These are phyloP conservation scores for Ogataea hybrid DNA, from an alignment of 1,139 yeast genomes.

Conservation along the genomic window DNA sequence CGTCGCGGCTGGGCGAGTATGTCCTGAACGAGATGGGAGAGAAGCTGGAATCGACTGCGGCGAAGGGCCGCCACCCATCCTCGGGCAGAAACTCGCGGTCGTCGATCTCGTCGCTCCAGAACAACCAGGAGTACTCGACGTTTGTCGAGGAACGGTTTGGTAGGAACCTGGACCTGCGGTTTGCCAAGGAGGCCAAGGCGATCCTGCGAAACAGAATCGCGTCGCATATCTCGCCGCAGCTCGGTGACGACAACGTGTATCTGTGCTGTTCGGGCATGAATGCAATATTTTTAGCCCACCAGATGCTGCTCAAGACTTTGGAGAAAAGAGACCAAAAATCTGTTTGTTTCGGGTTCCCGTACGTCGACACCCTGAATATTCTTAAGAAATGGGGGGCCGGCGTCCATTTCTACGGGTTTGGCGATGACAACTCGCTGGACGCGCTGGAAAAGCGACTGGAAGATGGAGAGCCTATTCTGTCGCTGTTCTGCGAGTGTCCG, in stretches of 20 bases:
- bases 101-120: conserved; percentile 26
- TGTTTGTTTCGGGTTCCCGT: conserved; percentile 93
- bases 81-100: conserved; percentile 21
- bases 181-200: conserved; percentile 70
- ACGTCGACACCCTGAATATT: conserved; percentile 86
- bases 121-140: conserved; percentile 53
- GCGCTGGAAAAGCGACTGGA: conserved; percentile 61
- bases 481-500: conserved; percentile 89
- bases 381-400: conserved; percentile 89
- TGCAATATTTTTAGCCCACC: conserved; percentile 80
- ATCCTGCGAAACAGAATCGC: conserved; percentile 77
- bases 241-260: conserved; percentile 63
- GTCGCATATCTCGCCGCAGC: conserved; percentile 44
- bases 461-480: conserved; percentile 63
- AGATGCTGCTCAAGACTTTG: conserved; percentile 46
- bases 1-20: conserved; percentile 87
- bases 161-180: conserved; percentile 75
- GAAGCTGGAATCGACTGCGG: conserved; percentile 31
- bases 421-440: conserved; percentile 70
- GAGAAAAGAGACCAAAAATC: conserved; percentile 51
- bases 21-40: conserved; percentile 61
- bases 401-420: conserved; percentile 77
- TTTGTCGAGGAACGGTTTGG: conserved; percentile 91
- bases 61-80: conserved; percentile 28
- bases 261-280: conserved; percentile 94